Conservation (phyloP, 352 stramenopile species). For the Phytophthora niederhauseri region DNA sequence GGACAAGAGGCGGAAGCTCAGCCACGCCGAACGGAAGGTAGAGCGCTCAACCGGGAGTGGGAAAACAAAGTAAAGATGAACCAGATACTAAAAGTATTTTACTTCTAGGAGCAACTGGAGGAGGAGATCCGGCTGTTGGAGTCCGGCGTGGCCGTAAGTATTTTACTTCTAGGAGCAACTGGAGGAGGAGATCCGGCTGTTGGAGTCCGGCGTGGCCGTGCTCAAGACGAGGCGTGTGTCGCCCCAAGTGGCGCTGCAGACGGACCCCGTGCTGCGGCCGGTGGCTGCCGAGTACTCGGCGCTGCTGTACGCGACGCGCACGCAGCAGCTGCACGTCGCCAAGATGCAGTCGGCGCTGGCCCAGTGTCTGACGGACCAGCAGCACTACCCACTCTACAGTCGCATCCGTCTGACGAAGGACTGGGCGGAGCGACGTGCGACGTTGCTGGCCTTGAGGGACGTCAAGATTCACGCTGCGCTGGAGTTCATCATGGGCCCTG, state of each 20-base stretch:
- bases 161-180: constrained; percentile 12
- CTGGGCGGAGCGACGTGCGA: constrained; percentile 15
- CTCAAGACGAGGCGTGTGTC: constrained; percentile 17
- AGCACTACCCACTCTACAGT: constrained; percentile 31
- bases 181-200: constrained; percentile 25
- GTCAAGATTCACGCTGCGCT: constrained; percentile 28
- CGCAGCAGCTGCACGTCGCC: constrained; percentile 26
- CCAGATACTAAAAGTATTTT: not conserved
- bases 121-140: constrained; percentile 27
- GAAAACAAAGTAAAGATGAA: not conserved
- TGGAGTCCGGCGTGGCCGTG: constrained; percentile 31
- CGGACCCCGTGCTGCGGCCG: constrained; percentile 24
- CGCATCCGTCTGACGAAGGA: constrained; percentile 33
- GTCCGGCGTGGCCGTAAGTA: constrained; percentile 24
- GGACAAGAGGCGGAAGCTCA: constrained; percentile 22
- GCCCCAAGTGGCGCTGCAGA: constrained; percentile 12
- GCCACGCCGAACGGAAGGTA: constrained; percentile 26
- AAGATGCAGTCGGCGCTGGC: constrained; percentile 35
- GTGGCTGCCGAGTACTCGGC: constrained; percentile 6
- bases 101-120: constrained; percentile 17
- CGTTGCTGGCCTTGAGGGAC: constrained; percentile 23
- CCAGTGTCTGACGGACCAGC: constrained; percentile 24
- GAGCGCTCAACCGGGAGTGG: too few species aligned
- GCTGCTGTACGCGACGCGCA: constrained; percentile 16
- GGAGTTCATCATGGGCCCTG: constrained; percentile 30